Evolutionary conservation across 2,329 filamentous ascomycete genomes (phyloP), one percentile per base, ranked within the genome.

Genomic region (Beauveria medogensis): DNA sequence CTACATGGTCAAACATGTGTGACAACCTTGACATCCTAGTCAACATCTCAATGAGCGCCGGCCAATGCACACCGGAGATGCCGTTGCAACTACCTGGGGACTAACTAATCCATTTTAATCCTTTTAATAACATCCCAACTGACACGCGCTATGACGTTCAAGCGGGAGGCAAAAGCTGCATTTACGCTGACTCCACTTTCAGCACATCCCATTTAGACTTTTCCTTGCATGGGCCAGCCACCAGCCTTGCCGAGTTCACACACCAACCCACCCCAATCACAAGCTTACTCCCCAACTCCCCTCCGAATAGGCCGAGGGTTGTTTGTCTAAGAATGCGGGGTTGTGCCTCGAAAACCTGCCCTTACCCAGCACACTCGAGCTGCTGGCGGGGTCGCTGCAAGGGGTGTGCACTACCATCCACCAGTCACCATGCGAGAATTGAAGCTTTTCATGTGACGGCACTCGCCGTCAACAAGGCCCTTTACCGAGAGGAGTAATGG

Each of bases 381-480:
- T 9, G 24, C 16, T 10, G 9, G 44, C 44, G 30, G 55, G 55
- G 55, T 50, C 22, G 20, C 22, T 20, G 8, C n/a, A 14, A 59
- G 24, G 47, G 55, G 47, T 16, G 10, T 16, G 8, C 41, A 9
- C 26, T 30, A 22, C 18, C 12, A 3, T 5, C n/a, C 9, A 30
- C 46, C 55, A 41, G 24, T 43, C 22, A 41, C 24, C 26, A 41
- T 34, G 37, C 22, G 34, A 58, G 34, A n/a, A 51, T 34, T 43
- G 22, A 34, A 37, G 47, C 22, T 59, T 59, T 59, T 52, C 56
- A 59, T 59, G 56, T 59, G 56, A 59, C 40, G 56, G 22, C 37
- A 22, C 47, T 51, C 12, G 54, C 41, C 41, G 41, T 18, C 26
- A 8, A 14, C 16, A 6, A 4, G 3, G 20, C 14, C 30, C 18